Percentiles rank a stretch among this genome's conserved stretches.
These are phyloP conservation scores for Dryadomyces sulphureus DNA, from an alignment of 2,329 filamentous ascomycete species.

Conservation along the genomic window DNA sequence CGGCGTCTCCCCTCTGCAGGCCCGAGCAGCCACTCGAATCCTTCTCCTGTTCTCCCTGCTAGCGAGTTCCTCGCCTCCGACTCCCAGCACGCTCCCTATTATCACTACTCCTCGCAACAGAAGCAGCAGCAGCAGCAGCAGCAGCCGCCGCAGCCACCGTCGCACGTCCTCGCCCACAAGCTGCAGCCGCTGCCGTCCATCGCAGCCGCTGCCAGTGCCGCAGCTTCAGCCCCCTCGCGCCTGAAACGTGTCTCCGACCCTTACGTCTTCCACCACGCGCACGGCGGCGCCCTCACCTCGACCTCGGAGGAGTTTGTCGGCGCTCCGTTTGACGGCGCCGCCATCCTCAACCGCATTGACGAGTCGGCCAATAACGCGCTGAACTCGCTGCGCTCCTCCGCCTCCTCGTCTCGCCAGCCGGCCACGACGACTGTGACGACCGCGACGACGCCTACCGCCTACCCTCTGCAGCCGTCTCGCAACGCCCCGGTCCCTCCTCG, in stretches of 20 bases:
- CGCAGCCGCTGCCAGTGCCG: slow-evolving; percentile 6
- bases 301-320: slow-evolving; percentile 46
- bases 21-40: slow-evolving; percentile 18
- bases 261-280: slow-evolving; percentile 13
- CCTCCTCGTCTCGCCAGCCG: background rate
- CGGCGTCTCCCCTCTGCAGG: slow-evolving; percentile 25
- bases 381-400: background rate
- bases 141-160: slow-evolving; percentile 11
- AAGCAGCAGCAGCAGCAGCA: slow-evolving; percentile 1
- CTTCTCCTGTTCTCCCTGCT: slow-evolving; percentile 29
- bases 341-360: slow-evolving; percentile 46
- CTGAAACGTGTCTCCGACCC: slow-evolving; percentile 14
- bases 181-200: background rate
- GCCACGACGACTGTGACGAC: too few species aligned
- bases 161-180: background rate
- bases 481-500: slow-evolving; percentile 14
- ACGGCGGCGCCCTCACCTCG: slow-evolving; percentile 25
- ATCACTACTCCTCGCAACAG: slow-evolving; percentile 5
- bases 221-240: slow-evolving; percentile 6
- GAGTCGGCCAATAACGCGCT: too few species aligned
- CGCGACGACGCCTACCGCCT: background rate
- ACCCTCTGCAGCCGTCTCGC: slow-evolving; percentile 11
- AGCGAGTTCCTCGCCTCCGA: slow-evolving; percentile 28
- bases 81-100: slow-evolving; percentile 14
- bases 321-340: slow-evolving; percentile 49